These are phyloP conservation scores for Anthostomella pinea DNA, from an alignment of 2,329 filamentous ascomycete genomes.

Conservation along the genomic window DNA sequence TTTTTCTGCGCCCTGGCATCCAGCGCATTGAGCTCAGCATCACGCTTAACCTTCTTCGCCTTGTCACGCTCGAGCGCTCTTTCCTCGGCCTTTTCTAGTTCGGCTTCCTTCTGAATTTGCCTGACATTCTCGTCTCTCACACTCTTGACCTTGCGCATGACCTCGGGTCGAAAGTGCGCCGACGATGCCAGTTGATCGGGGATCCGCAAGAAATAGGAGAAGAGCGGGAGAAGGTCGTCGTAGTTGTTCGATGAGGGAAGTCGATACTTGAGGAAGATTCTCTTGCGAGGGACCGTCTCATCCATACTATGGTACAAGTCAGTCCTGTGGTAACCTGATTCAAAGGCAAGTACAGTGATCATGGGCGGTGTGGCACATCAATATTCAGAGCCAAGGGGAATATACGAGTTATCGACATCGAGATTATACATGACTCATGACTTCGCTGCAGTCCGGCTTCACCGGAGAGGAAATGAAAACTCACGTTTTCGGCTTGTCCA, in stretches of 20 bases:
- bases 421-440: too few species aligned
- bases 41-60: conserved; percentile 85
- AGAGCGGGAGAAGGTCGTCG: conserved; percentile 66
- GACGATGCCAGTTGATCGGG: conserved; percentile 73
- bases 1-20: conserved; percentile 84
- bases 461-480: conserved; percentile 27
- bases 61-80: conserved; percentile 68
- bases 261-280: conserved; percentile 74
- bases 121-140: conserved; percentile 77
- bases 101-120: conserved; percentile 74
- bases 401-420: too few species aligned
- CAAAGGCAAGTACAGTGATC: too few species aligned
- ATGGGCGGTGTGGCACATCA: too few species aligned
- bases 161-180: conserved; percentile 87
- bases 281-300: conserved; percentile 82
- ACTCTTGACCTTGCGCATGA: conserved; percentile 76
- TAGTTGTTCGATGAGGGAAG: conserved; percentile 64
- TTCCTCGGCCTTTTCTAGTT: conserved; percentile 80
- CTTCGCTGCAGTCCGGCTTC: too few species aligned
- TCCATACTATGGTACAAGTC: conserved; percentile 60
- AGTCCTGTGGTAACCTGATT: neutral
- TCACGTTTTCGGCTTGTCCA: conserved; percentile 82
- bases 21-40: conserved; percentile 72
- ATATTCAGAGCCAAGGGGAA: too few species aligned
- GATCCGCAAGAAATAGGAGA: conserved; percentile 79